These are phyloP conservation scores for Xerocomus nothofagi DNA, from an alignment of 1,284 basidiomycete genomes.

Conservation along the genomic window DNA sequence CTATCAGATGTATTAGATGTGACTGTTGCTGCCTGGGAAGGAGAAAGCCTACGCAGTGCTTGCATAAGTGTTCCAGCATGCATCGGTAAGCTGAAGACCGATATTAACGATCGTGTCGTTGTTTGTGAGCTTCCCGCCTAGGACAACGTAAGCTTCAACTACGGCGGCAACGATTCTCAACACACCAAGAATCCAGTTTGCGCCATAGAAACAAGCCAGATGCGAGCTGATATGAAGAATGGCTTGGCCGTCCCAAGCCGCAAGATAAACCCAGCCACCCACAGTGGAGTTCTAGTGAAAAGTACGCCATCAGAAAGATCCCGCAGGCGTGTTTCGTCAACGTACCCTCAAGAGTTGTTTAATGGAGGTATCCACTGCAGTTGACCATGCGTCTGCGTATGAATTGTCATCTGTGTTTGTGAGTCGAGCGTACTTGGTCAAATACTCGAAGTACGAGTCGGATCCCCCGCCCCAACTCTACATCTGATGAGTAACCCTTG, in stretches of 20 bases:
- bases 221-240: slow-evolving; percentile 67
- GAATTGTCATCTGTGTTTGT: slow-evolving; percentile 59
- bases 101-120: slow-evolving; percentile 67
- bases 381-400: slow-evolving; percentile 64
- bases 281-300: slow-evolving; percentile 57
- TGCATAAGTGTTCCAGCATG: slow-evolving; percentile 76
- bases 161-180: neutral
- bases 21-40: neutral
- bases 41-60: slow-evolving; percentile 56
- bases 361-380: slow-evolving; percentile 71
- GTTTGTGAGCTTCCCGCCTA: slow-evolving; percentile 63
- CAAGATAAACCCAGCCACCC: slow-evolving; percentile 59
- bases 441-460: slow-evolving; percentile 75
- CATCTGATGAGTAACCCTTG: neutral
- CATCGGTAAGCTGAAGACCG: slow-evolving; percentile 61
- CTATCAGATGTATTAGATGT: slow-evolving; percentile 34
- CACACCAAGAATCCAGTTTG: slow-evolving; percentile 69
- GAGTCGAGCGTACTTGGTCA: slow-evolving; percentile 71
- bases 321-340: neutral
- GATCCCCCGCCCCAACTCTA: slow-evolving; percentile 66
- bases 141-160: slow-evolving; percentile 1
- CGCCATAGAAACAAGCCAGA: slow-evolving; percentile 68
- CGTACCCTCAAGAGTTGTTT: slow-evolving; percentile 50
- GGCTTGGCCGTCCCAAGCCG: slow-evolving; percentile 47
- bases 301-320: neutral